Conservation (phyloP, 192 early-diverging fungal genomes). For the Pecoramyces ruminantium region DNA sequence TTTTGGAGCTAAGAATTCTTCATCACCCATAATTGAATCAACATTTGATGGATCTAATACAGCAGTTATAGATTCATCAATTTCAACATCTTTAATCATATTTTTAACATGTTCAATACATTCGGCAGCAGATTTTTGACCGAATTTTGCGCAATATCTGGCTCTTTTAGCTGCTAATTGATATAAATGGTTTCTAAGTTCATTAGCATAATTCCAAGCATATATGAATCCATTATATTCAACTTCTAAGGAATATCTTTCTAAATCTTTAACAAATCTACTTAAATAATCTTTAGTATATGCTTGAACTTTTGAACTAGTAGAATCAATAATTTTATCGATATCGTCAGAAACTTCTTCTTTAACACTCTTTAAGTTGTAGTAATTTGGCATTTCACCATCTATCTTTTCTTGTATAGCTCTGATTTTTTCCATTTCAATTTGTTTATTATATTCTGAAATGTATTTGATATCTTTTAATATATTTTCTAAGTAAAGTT, state of each 20-base stretch:
- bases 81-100: conserved; percentile 7
- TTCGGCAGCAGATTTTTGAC: conserved; percentile 8
- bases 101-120: conserved; percentile 18
- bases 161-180: conserved; percentile 14
- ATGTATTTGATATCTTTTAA: conserved; percentile 61
- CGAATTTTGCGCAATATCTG: conserved; percentile 19
- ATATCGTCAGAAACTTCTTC: conserved; percentile 47
- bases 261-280: no score
- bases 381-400: conserved; percentile 50
- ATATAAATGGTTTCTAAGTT: conserved; percentile 39
- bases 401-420: conserved; percentile 42
- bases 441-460: conserved; percentile 46
- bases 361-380: conserved; percentile 55
- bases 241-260: no score
- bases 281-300: no score
- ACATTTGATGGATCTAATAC: no score
- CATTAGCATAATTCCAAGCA: conserved; percentile 73
- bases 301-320: no score
- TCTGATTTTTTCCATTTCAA: conserved; percentile 37
- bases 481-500: conserved; percentile 74
- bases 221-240: conserved; percentile 65
- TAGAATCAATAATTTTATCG: no score
- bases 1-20: no score
- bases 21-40: no score
- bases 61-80: no score